Evolutionary conservation across 2,329 filamentous ascomycete species (phyloP), one percentile per base, ranked within the genome.

Genomic region (Chaetothyriales sp.): DNA sequence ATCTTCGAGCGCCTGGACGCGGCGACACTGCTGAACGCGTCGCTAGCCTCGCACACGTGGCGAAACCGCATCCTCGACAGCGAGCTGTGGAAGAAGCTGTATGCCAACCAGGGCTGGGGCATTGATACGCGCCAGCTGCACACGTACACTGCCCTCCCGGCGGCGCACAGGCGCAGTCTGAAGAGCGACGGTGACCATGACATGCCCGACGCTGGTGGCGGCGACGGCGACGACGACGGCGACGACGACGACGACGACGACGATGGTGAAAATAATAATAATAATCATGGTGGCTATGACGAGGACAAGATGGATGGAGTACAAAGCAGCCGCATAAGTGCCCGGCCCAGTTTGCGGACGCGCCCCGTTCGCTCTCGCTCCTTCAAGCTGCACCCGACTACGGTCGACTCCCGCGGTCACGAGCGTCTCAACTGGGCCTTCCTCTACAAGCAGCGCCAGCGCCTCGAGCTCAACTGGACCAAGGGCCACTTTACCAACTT

Each of bases 391-490:
- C 59, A 64, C 10, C 57, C 71, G 2, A 53, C 67, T 18, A 57
- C 63, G 5, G 59, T 62, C 44, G 57, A 61, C 53, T 56, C 62
- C 3, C 63, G 66, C 44, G 68, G 68, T 8, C 56, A 63, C 2
- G 59, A 63, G 2, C 83, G 79, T 60, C 71, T 96, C 46, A 95
- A 93, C 66, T 98, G 90, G 89, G 84, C 88, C 49, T 86, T 92
- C 63, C 73, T 98, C 1, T 98, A 95, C 69, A 86, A 86, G 57
- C 86, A 95, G 72, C 82, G 92, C 53, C 78, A 82, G 51, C 77
- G 81, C 19, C 71, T 98, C 12, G 92, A 98, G 68, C 80, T 83
- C 6, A 96, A 98, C 64, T 98, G 92, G 92, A 80, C 86, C 53
- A 76, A 81, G 18, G 89, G 86, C 3, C 83, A 80, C 52, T 95